Evolutionary conservation across 177 flowering plant genomes (phyloP).

Genomic region (Vitis hybrid): DNA sequence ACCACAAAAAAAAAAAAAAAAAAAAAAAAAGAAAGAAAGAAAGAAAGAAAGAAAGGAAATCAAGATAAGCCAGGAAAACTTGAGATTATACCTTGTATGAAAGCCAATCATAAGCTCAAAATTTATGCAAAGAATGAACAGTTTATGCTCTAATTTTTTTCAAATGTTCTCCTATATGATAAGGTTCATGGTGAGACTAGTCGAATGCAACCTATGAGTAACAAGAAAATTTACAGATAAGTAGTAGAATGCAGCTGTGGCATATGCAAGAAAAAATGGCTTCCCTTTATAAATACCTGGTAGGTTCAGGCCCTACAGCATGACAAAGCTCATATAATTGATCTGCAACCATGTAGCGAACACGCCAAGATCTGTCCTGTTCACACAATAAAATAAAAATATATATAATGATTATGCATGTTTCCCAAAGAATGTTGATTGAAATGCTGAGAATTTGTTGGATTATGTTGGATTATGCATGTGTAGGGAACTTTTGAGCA

Average conservation of each 20-base stretch:
- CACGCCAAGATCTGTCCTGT: conserved; percentile 98
- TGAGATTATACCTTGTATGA: too few species aligned
- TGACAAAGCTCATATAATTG: conserved; percentile 90
- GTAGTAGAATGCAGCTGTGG: not conserved
- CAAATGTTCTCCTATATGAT: too few species aligned
- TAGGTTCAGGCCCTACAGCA: conserved; percentile 93
- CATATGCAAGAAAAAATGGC: not conserved
- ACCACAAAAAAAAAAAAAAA: not conserved
- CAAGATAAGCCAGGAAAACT: too few species aligned
- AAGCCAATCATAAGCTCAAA: too few species aligned
- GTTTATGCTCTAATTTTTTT: too few species aligned
- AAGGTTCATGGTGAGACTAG: not conserved
- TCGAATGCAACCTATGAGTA: not conserved
- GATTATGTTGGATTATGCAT: too few species aligned
- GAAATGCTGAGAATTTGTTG: too few species aligned
- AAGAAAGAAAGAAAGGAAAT: not conserved
- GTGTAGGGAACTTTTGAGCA: too few species aligned
- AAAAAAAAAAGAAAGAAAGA: too few species aligned
- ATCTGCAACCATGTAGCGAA: conserved; percentile 95
- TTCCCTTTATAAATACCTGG: conserved; percentile 49
- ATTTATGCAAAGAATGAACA: too few species aligned
- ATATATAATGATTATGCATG: not conserved
- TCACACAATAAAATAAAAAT: conserved; percentile 9
- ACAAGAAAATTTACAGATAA: not conserved
- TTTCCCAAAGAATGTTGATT: too few species aligned